Conservation (phyloP, 139 green algal species). For the Closterium sp. region DNA sequence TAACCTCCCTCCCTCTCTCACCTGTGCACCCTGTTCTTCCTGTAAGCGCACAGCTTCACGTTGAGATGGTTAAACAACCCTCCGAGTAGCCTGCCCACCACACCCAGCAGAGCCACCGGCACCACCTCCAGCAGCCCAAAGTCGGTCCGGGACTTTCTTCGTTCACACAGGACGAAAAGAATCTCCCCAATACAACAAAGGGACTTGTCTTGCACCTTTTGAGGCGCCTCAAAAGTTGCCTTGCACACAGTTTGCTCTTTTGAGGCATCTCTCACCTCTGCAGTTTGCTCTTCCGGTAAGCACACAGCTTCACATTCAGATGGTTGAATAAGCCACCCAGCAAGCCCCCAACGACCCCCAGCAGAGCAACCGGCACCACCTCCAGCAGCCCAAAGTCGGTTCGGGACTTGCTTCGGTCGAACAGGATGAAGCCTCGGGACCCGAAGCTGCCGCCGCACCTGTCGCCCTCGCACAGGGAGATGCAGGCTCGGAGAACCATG, state of each 20-base stretch:
- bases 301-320: conserved; percentile 54
- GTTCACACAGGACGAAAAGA: no score
- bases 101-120: conserved; percentile 72
- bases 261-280: neutral
- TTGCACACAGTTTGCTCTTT: neutral
- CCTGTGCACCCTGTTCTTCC: neutral
- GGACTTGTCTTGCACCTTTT: no score
- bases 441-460: conserved; percentile 29
- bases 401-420: conserved; percentile 18
- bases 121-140: conserved; percentile 66
- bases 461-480: conserved; percentile 54
- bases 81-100: conserved; percentile 71
- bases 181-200: no score
- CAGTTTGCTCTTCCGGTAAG: neutral
- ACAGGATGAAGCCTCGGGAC: conserved; percentile 45
- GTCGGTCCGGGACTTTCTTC: no score
- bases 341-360: conserved; percentile 74
- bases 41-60: neutral
- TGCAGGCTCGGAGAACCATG: conserved; percentile 55
- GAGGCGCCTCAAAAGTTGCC: no score
- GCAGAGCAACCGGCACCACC: conserved; percentile 71
- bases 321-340: conserved; percentile 70
- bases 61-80: conserved; percentile 71
- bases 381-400: conserved; percentile 59
- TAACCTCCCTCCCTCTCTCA: neutral